Percentiles rank a stretch among this genome's conserved stretches.
Conservation (phyloP, 2,329 filamentous ascomycete species). For the Colletotrichum sp. region DNA sequence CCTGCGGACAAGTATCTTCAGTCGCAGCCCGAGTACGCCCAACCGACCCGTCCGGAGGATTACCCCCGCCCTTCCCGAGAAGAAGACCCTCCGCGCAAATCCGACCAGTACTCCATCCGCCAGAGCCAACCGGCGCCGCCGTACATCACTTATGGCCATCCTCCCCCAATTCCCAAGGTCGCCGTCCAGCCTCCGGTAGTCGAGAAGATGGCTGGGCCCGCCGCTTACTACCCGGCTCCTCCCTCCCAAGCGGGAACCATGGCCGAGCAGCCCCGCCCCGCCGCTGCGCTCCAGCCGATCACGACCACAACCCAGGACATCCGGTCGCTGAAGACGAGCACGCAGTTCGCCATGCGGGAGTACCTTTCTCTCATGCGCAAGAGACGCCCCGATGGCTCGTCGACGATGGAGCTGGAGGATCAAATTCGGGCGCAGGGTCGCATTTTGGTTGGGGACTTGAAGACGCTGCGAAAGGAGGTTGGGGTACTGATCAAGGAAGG, state of each 20-base stretch:
- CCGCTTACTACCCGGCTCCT: background rate
- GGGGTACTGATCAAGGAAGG: slow-evolving; percentile 45
- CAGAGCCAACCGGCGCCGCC: background rate
- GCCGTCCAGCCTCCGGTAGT: background rate
- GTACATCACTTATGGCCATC: slow-evolving; percentile 1
- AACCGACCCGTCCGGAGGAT: background rate
- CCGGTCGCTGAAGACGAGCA: slow-evolving; percentile 35
- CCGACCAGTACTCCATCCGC: background rate
- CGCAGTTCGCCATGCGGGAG: slow-evolving; percentile 40
- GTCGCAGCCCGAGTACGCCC: background rate
- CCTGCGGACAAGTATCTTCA: background rate
- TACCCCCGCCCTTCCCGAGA: background rate
- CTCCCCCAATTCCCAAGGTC: background rate
- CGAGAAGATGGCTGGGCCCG: slow-evolving; percentile 12
- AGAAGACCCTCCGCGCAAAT: background rate
- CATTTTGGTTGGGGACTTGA: slow-evolving; percentile 49
- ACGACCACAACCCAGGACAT: slow-evolving; percentile 30
- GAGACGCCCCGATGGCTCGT: slow-evolving; percentile 31
- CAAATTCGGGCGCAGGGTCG: slow-evolving; percentile 47
- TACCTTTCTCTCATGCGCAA: slow-evolving; percentile 37
- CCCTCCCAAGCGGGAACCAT: background rate
- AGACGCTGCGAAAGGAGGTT: slow-evolving; percentile 48
- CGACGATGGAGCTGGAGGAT: slow-evolving; percentile 42
- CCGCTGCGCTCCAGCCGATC: slow-evolving; percentile 14
- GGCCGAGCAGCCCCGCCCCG: background rate